phyloP scores from a whole-genome alignment of 2,329 filamentous ascomycete species.

The Alternaria sp. region DNA sequence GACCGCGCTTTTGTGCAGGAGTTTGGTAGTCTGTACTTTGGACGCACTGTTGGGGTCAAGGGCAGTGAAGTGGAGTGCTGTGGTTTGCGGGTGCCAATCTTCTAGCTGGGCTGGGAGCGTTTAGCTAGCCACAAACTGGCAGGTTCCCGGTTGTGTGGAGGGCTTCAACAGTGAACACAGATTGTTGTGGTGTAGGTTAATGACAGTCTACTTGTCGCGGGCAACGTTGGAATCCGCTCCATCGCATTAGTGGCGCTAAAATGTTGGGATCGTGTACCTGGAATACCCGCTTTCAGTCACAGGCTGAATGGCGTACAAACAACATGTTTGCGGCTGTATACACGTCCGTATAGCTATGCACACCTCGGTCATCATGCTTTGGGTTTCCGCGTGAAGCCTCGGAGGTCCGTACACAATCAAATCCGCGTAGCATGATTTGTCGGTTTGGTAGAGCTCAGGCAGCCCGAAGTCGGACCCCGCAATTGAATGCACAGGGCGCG shows the following conservation, averaged over 20 bases:
- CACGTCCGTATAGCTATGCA: neutral
- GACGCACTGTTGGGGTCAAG: constrained; percentile 66
- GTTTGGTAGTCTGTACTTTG: constrained; percentile 70
- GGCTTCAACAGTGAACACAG: neutral
- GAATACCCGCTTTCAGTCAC: constrained; percentile 10
- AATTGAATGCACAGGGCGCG: constrained; percentile 11
- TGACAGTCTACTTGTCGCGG: neutral
- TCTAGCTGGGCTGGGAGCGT: constrained; percentile 20
- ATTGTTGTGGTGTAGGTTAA: neutral
- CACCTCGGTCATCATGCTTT: neutral
- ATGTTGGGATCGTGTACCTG: constrained; percentile 9
- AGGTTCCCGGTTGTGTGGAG: constrained; percentile 5
- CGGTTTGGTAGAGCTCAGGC: neutral
- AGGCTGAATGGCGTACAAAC: constrained; percentile 1
- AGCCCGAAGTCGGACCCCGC: constrained; percentile 21
- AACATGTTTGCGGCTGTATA: neutral
- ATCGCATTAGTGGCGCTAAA: constrained; percentile 1
- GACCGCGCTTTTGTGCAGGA: constrained; percentile 74
- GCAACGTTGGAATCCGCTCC: neutral
- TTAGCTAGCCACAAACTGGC: constrained; percentile 4
- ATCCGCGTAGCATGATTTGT: neutral
- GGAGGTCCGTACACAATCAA: neutral
- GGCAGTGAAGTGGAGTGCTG: constrained; percentile 76
- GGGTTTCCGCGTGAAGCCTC: neutral
- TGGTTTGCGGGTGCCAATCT: constrained; percentile 64